These are phyloP conservation scores for Cercospora nicotianae DNA, from an alignment of 2,329 filamentous ascomycete species.

Conservation along the genomic window DNA sequence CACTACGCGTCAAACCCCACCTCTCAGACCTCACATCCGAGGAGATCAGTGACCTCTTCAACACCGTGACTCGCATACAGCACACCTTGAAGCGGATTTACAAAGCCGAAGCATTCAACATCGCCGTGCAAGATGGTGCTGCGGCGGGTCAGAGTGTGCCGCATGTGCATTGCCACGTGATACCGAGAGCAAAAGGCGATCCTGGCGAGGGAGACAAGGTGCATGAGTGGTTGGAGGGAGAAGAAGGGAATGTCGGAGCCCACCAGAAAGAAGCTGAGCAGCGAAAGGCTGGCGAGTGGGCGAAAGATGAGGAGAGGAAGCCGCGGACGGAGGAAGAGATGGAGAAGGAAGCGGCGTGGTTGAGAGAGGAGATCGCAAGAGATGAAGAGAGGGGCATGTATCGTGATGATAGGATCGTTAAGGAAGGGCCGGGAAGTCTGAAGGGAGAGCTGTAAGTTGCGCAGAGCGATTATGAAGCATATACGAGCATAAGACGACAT, in stretches of 20 bases:
- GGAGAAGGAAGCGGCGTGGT: slow-evolving; percentile 70
- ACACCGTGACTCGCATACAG: slow-evolving; percentile 72
- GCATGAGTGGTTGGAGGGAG: slow-evolving; percentile 78
- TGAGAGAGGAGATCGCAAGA: slow-evolving; percentile 58
- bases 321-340: slow-evolving; percentile 73
- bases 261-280: slow-evolving; percentile 60
- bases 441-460: not conserved
- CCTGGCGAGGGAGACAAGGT: slow-evolving; percentile 68
- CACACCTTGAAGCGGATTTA: slow-evolving; percentile 67
- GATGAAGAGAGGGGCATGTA: slow-evolving; percentile 33
- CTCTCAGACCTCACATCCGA: slow-evolving; percentile 69
- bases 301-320: slow-evolving; percentile 65
- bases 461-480: not conserved
- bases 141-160: slow-evolving; percentile 92
- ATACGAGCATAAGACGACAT: not conserved
- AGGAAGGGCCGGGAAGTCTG: not conserved
- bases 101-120: slow-evolving; percentile 75
- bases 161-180: slow-evolving; percentile 91
- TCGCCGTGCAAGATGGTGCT: slow-evolving; percentile 89
- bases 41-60: slow-evolving; percentile 83
- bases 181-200: slow-evolving; percentile 67
- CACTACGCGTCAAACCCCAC: slow-evolving; percentile 63
- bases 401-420: slow-evolving; percentile 2
- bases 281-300: slow-evolving; percentile 55
- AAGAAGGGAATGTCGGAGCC: slow-evolving; percentile 78